Conservation (phyloP, 768 basidiomycete genomes). For the Tylopilus sp. region DNA sequence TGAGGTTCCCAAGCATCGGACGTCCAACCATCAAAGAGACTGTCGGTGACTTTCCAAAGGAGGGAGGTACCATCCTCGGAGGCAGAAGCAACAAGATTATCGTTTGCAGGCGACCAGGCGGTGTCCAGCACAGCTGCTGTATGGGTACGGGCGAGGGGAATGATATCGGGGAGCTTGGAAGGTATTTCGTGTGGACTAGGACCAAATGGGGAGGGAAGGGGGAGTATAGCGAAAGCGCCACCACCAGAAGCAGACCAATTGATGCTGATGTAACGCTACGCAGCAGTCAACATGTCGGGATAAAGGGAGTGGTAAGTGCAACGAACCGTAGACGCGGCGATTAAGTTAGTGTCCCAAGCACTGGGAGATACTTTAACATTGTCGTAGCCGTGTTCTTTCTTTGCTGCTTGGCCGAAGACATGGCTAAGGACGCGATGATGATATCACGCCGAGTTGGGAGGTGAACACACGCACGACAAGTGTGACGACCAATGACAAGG, state of each 20-base stretch:
- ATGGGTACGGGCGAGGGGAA: slow-evolving; percentile 88
- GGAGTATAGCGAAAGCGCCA: slow-evolving; percentile 92
- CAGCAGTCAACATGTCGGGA: slow-evolving; percentile 1
- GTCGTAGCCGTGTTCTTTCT: slow-evolving; percentile 78
- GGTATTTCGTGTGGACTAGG: slow-evolving; percentile 51
- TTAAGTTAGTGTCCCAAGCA: slow-evolving; percentile 95
- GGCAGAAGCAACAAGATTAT: slow-evolving; percentile 83
- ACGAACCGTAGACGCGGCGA: slow-evolving; percentile 74
- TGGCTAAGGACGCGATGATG: slow-evolving; percentile 51
- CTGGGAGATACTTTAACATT: slow-evolving; percentile 84
- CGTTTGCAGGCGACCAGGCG: slow-evolving; percentile 94
- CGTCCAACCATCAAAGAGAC: slow-evolving; percentile 80
- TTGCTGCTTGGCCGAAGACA: slow-evolving; percentile 85
- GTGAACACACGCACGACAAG: not conserved
- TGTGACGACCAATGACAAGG: not conserved
- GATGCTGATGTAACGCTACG: slow-evolving; percentile 78
- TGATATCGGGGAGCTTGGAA: slow-evolving; percentile 83
- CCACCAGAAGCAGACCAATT: slow-evolving; percentile 95
- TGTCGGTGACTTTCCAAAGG: slow-evolving; percentile 80
- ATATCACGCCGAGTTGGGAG: not conserved
- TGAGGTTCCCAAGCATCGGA: slow-evolving; percentile 75
- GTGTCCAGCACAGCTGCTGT: slow-evolving; percentile 89
- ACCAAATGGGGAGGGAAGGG: slow-evolving; percentile 71
- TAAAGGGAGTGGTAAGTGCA: not conserved
- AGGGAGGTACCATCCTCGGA: slow-evolving; percentile 94